A percentile compares a stretch with the other conserved stretches of the same genome.
Conservation (phyloP, 2,329 filamentous ascomycete genomes). For the Didymella pinodella region DNA sequence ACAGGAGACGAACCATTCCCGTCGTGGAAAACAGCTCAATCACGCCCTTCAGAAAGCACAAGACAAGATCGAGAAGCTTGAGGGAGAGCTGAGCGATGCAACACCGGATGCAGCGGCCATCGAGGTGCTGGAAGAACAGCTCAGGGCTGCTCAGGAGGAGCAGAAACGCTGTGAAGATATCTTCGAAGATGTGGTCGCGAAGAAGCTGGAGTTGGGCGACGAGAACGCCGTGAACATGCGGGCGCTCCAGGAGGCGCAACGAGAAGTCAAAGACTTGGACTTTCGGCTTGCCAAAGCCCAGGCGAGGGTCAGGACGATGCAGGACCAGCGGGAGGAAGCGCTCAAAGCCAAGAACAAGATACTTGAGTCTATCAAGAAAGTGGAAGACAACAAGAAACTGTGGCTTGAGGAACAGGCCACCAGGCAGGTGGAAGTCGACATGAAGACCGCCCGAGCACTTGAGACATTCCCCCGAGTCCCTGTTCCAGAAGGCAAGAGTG, state of each 20-base stretch:
- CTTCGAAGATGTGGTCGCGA: constrained; percentile 58
- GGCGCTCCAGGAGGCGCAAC: constrained; percentile 41
- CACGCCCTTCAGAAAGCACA: constrained; percentile 66
- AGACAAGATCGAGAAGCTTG: constrained; percentile 70
- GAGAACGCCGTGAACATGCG: constrained; percentile 40
- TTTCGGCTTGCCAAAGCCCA: constrained; percentile 41
- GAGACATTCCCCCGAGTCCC: constrained; percentile 39
- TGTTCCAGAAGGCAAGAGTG: constrained; percentile 43
- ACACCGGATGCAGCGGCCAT: constrained; percentile 67
- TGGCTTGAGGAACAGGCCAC: constrained; percentile 39
- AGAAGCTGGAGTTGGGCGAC: constrained; percentile 55
- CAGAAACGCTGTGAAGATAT: constrained; percentile 47
- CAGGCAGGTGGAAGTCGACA: constrained; percentile 40
- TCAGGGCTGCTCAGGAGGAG: constrained; percentile 65
- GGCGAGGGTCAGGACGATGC: constrained; percentile 38
- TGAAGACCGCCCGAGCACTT: constrained; percentile 29
- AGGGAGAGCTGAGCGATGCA: constrained; percentile 68
- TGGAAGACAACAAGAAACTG: constrained; percentile 39
- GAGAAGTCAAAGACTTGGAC: constrained; percentile 35
- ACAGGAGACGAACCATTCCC: constrained; percentile 61
- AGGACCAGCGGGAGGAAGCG: constrained; percentile 43
- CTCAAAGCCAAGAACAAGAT: constrained; percentile 55
- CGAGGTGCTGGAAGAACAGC: constrained; percentile 55
- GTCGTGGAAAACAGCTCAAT: constrained; percentile 59
- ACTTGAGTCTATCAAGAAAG: constrained; percentile 44